Evolutionary conservation across 1,284 basidiomycete genomes (phyloP).

Genomic region (Porogramme epimiltina): DNA sequence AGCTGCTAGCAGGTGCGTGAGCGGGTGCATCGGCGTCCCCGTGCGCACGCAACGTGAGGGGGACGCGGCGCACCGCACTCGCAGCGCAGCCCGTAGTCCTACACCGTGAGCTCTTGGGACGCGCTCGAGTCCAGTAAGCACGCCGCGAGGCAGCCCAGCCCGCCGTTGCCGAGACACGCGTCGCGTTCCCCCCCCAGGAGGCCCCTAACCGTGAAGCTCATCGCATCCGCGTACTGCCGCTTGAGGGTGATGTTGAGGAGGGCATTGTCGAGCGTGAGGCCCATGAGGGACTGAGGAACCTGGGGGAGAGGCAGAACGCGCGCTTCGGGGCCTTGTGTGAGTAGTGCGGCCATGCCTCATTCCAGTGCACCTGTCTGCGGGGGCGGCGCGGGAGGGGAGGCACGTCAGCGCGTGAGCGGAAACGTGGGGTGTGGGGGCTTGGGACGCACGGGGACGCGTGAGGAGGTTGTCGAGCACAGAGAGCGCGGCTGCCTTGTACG

Average conservation of each 20-base stretch:
- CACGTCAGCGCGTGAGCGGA: too few relatives aligned
- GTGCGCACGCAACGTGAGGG: too few relatives aligned
- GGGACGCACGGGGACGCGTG: too few relatives aligned
- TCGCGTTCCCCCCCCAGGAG: constrained; percentile 86
- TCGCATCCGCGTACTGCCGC: constrained; percentile 67
- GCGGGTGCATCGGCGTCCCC: background rate
- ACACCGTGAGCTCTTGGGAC: constrained; percentile 85
- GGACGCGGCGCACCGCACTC: constrained; percentile 60
- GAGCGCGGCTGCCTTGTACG: too few relatives aligned
- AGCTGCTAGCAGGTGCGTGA: constrained; percentile 86
- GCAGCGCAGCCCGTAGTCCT: constrained; percentile 89
- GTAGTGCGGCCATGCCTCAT: constrained; percentile 70
- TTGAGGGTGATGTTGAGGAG: constrained; percentile 87
- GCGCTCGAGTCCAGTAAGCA: too few relatives aligned
- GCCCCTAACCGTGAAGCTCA: constrained; percentile 85
- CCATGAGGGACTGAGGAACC: constrained; percentile 93
- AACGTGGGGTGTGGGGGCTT: too few relatives aligned
- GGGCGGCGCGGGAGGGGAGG: too few relatives aligned
- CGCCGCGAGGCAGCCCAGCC: constrained; percentile 89
- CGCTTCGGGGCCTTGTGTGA: constrained; percentile 74
- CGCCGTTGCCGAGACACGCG: constrained; percentile 86
- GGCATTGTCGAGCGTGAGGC: constrained; percentile 75
- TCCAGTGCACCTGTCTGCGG: constrained; percentile 69
- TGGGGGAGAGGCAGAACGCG: constrained; percentile 89
- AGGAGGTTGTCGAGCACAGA: too few relatives aligned